Evolutionary conservation across 2,329 filamentous ascomycete species (phyloP).

Genomic region (Phialophora expanda): DNA sequence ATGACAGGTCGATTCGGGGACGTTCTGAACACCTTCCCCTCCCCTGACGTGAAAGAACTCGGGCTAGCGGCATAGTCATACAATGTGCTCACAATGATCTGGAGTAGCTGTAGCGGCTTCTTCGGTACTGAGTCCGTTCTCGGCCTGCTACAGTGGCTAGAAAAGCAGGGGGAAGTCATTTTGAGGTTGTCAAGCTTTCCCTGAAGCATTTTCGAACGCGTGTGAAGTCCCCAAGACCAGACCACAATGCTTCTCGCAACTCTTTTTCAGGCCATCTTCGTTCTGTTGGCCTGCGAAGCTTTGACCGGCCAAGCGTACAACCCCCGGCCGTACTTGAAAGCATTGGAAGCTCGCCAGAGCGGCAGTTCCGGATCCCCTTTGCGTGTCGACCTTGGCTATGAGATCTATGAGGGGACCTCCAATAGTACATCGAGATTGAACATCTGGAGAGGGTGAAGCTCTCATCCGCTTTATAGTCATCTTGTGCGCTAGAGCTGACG

Average conservation of each 20-base stretch:
- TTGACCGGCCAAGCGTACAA: constrained; percentile 13
- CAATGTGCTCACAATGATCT: too few species aligned
- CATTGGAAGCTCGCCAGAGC: constrained; percentile 23
- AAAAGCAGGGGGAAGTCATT: not conserved
- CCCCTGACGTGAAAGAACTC: not conserved
- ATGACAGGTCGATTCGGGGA: constrained; percentile 3
- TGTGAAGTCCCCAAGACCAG: not conserved
- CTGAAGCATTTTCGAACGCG: not conserved
- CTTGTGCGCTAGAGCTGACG: constrained; percentile 21
- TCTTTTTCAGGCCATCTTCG: not conserved
- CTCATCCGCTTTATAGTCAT: constrained; percentile 12
- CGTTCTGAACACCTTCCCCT: not conserved
- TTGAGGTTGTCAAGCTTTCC: not conserved
- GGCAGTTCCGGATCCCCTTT: constrained; percentile 27
- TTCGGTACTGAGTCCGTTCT: not conserved
- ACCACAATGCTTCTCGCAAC: not conserved
- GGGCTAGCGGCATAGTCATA: not conserved
- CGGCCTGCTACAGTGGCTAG: not conserved
- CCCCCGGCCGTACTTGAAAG: constrained; percentile 18
- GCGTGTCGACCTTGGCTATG: constrained; percentile 55
- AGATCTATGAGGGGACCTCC: constrained; percentile 52
- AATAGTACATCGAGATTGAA: constrained; percentile 51
- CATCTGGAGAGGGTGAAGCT: constrained; percentile 53
- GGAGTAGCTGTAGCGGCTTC: not conserved
- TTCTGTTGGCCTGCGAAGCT: constrained; percentile 3